phyloP scores from a whole-genome alignment of 1,139 yeast genomes.

The Suzukiozyma palmioleophila region DNA sequence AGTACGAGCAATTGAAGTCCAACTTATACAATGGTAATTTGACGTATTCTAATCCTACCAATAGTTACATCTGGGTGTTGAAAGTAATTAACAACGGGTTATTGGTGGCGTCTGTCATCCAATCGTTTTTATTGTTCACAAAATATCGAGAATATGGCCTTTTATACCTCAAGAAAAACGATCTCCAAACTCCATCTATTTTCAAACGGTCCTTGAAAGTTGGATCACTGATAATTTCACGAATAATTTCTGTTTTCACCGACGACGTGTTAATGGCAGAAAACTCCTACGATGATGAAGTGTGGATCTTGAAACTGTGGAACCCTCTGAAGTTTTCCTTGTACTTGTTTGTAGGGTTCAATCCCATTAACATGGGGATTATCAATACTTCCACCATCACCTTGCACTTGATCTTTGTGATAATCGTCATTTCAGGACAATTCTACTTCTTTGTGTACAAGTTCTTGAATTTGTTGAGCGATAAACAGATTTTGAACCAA shows the following conservation, averaged over 20 bases:
- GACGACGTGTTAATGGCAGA: constrained; percentile 5
- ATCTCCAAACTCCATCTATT: constrained; percentile 38
- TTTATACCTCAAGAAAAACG: constrained; percentile 24
- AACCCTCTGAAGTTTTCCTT: constrained; percentile 51
- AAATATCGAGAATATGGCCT: constrained; percentile 38
- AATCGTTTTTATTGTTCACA: constrained; percentile 26
- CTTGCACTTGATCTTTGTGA: constrained; percentile 32
- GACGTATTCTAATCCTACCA: constrained; percentile 2
- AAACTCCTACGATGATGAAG: constrained; percentile 15
- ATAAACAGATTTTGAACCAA: constrained; percentile 56
- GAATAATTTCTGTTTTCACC: neutral
- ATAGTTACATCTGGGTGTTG: constrained; percentile 15
- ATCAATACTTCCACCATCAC: constrained; percentile 30
- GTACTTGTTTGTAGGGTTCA: constrained; percentile 45
- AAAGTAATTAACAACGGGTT: constrained; percentile 13
- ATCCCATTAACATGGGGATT: constrained; percentile 48
- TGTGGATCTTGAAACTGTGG: constrained; percentile 60
- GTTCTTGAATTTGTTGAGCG: constrained; percentile 48
- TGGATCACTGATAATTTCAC: neutral
- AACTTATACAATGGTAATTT: constrained; percentile 3
- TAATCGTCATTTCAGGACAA: constrained; percentile 34
- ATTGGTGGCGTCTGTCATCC: constrained; percentile 21
- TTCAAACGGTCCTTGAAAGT: constrained; percentile 6
- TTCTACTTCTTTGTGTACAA: constrained; percentile 38
- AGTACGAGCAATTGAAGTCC: constrained; percentile 30